Evolutionary conservation across 331 rosid species (phyloP), one percentile per base, ranked within the genome.

Genomic region (Malus hybrid): DNA sequence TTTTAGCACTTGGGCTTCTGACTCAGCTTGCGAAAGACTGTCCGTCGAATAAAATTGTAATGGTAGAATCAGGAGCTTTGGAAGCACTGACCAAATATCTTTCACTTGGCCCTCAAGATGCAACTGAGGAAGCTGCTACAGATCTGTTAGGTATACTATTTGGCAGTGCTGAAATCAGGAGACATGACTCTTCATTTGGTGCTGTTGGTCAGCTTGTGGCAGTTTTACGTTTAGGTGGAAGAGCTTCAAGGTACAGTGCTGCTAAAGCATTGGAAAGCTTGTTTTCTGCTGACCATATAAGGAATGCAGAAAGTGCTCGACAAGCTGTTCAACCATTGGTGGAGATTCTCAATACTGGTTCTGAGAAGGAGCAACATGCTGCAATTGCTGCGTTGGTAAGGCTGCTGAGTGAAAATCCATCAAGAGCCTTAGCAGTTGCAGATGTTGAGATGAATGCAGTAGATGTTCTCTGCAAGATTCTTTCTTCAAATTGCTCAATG

Each of bases 391-490:
- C 99, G 73, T 86, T 94, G 76, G 90, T 94, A 75, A 88, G 97
- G 79, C 79, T 92, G 77, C 87, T 94, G 86, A 94, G 96, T 78
- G 99, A 94, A 89, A 94, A 94, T 65, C 93, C 99, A 75, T 94
- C 99, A 33, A 88, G 87, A 81, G 99, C 99, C 75, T 90, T 94
- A 48, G 97, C 96, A 78, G 99, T 92, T 76, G 97, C 93, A 70
- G 99, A 94, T 75, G 97, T 94, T 77, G 99, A 94, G 83, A 92
- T 92, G 97, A 94, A 94, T 79, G 99, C 99, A 69, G 93, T 94
- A 70, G 99, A 94, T 87, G 99, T 94, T 80, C 97, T 94, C 78
- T 94, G 94, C 83, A 87, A 87, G 88, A 94, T 94, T 81, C 93
- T 94, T 77, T 94, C 99, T 27, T 88, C 97, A 12, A 82, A 83